Evolutionary conservation across 163 green algal species (phyloP).

Genomic region (Scenedesmus sp.): DNA sequence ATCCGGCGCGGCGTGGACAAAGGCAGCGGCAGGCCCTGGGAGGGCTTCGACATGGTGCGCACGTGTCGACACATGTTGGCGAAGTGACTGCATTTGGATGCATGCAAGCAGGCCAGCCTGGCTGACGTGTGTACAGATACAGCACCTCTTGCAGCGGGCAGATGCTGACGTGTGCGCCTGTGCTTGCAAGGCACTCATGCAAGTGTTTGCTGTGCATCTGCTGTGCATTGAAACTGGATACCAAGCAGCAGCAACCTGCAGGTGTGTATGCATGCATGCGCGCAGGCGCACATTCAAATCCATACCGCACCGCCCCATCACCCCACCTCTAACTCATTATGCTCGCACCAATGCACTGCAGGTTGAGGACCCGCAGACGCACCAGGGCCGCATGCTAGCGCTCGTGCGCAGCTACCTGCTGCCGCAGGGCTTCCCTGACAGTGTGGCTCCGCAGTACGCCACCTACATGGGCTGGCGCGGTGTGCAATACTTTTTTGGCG

Average conservation of each 20-base stretch:
- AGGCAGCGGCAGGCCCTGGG: not conserved
- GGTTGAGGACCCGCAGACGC: constrained; percentile 67
- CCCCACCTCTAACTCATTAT: too few relatives aligned
- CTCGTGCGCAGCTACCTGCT: constrained; percentile 74
- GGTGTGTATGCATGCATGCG: not conserved
- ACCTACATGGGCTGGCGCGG: constrained; percentile 83
- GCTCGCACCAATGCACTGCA: not conserved
- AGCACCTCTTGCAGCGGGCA: not conserved
- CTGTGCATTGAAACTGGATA: not conserved
- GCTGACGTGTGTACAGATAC: not conserved
- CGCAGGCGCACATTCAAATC: not conserved
- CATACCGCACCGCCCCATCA: too few relatives aligned
- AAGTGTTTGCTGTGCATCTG: not conserved
- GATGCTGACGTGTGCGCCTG: not conserved
- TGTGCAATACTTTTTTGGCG: constrained; percentile 90
- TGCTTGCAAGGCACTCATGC: too few relatives aligned
- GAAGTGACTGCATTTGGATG: not conserved
- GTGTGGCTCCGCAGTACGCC: constrained; percentile 83
- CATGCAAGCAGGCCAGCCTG: not conserved
- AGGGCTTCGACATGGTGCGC: constrained; percentile 67
- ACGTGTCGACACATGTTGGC: not conserved
- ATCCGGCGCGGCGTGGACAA: constrained; percentile 28
- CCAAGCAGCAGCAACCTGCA: too few relatives aligned
- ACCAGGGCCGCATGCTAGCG: constrained; percentile 55
- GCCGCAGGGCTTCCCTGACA: constrained; percentile 77